Conservation (phyloP, 345 rosid genomes). For the Brassica napus region Da-Ae NC_063446.1:4079501-4080000, state of each 20-base stretch:
- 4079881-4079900: neutral
- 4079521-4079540: conserved; percentile 41
- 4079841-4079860: conserved; percentile 43
- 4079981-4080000: conserved; percentile 13
- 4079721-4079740: neutral
- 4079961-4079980: neutral
- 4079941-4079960: conserved; percentile 3
- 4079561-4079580: conserved; percentile 19
- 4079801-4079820: conserved; percentile 38
- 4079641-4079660: conserved; percentile 47
- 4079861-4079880: neutral
- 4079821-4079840: conserved; percentile 54
- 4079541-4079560: conserved; percentile 27
- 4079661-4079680: conserved; percentile 56
- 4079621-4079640: conserved; percentile 47
- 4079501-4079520: conserved; percentile 52
- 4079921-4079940: neutral
- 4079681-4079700: conserved; percentile 65
- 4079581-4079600: conserved; percentile 49
- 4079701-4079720: neutral
- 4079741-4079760: neutral
- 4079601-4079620: conserved; percentile 55
- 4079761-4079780: neutral
- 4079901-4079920: conserved; percentile 14
- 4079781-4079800: neutral